A percentile compares a stretch with the other conserved stretches of the same genome.
These are phyloP conservation scores for Tuber calosporum DNA, from an alignment of 495 filamentous ascomycete species.

Conservation along the genomic window DNA sequence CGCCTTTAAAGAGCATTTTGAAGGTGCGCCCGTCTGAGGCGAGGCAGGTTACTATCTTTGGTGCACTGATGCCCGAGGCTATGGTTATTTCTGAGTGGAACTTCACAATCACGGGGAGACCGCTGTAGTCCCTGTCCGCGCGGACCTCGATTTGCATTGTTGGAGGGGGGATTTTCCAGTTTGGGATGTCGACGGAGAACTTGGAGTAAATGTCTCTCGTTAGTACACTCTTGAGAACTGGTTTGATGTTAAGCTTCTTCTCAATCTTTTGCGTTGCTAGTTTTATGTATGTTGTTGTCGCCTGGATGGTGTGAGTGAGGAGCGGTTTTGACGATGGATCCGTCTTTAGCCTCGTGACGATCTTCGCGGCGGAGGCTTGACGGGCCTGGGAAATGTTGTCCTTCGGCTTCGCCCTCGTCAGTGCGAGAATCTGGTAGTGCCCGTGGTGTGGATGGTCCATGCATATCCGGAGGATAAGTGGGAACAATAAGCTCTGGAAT, in stretches of 20 bases:
- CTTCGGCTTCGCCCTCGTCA: constrained; percentile 58
- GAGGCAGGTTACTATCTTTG: constrained; percentile 78
- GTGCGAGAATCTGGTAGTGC: constrained; percentile 90
- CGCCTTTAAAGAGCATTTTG: constrained; percentile 88
- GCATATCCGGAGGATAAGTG: constrained; percentile 72
- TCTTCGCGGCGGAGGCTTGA: constrained; percentile 59
- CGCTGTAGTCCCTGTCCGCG: constrained; percentile 64
- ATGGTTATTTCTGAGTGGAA: constrained; percentile 69
- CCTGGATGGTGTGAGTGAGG: constrained; percentile 60
- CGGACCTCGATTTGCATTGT: constrained; percentile 79
- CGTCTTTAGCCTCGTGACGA: constrained; percentile 55
- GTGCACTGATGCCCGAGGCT: constrained; percentile 81
- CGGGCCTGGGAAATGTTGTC: constrained; percentile 68
- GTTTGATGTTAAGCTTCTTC: constrained; percentile 49
- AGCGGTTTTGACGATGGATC: constrained; percentile 45
- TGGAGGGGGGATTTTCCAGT: constrained; percentile 68
- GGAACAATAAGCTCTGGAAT: constrained; percentile 69
- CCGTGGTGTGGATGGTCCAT: constrained; percentile 89
- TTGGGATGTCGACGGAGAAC: constrained; percentile 53
- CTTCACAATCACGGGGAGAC: constrained; percentile 60
- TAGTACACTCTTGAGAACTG: constrained; percentile 50
- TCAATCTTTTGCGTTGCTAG: constrained; percentile 63
- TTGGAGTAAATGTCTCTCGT: constrained; percentile 50
- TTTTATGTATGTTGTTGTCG: constrained; percentile 64
- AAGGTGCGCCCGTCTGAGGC: constrained; percentile 67